Evolutionary conservation across 176 grass and related monocot species (phyloP).

Genomic region (Aechmea fasciata): DNA sequence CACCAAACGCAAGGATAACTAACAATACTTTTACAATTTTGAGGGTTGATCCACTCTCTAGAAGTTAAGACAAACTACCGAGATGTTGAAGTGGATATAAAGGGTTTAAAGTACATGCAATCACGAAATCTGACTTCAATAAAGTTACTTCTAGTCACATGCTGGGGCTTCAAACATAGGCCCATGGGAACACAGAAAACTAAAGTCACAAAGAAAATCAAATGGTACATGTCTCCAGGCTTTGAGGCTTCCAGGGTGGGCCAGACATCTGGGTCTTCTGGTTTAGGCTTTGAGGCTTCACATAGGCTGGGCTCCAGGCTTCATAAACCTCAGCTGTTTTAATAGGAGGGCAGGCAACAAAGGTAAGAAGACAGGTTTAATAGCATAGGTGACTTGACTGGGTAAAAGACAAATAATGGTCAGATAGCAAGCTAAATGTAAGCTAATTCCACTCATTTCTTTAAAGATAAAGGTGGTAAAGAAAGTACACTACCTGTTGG

Average conservation of each 20-base stretch:
- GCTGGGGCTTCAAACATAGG: constrained; percentile 36
- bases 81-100: constrained; percentile 24
- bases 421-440: constrained; percentile 5
- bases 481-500: constrained; percentile 37
- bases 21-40: neutral
- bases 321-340: constrained; percentile 61
- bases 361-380: constrained; percentile 49
- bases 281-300: constrained; percentile 55
- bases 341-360: constrained; percentile 29
- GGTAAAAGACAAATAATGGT: constrained; percentile 31
- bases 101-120: constrained; percentile 26
- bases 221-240: constrained; percentile 31
- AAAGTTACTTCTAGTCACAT: constrained; percentile 40
- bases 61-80: constrained; percentile 29
- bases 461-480: constrained; percentile 23
- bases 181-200: constrained; percentile 39
- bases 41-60: constrained; percentile 2
- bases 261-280: constrained; percentile 52
- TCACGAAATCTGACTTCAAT: constrained; percentile 33
- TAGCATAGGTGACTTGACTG: constrained; percentile 46
- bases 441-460: constrained; percentile 22
- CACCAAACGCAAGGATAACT: neutral
- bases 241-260: constrained; percentile 48
- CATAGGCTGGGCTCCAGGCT: constrained; percentile 55
- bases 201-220: constrained; percentile 26